phyloP scores from a whole-genome alignment of 2,329 filamentous ascomycete species.

The Penicillium sclerotiorum region DNA sequence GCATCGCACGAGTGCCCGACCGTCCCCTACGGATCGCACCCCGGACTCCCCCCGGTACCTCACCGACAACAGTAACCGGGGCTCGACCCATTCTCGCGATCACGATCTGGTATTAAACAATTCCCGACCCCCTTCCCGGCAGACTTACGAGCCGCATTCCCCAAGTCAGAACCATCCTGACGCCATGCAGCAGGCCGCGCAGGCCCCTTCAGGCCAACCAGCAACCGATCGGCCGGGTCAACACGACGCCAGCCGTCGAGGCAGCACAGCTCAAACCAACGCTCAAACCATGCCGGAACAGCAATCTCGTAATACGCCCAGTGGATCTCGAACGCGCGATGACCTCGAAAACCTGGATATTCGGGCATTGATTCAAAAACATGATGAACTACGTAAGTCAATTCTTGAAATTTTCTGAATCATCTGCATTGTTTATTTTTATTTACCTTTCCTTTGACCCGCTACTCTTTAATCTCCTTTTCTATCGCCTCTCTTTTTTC shows the following conservation, averaged over 20 bases:
- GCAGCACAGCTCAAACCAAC: conserved; percentile 25
- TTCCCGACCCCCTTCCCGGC: conserved; percentile 25
- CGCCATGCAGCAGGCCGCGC: conserved; percentile 27
- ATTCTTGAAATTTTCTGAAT: background rate
- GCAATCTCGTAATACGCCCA: conserved; percentile 47
- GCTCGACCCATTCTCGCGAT: conserved; percentile 15
- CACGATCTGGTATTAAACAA: conserved; percentile 25
- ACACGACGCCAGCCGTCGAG: conserved; percentile 4
- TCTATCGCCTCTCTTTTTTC: background rate
- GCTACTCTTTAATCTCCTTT: no score
- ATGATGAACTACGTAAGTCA: conserved; percentile 51
- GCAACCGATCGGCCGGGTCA: conserved; percentile 17
- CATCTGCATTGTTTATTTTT: background rate
- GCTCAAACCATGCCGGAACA: conserved; percentile 28
- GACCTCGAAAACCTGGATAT: conserved; percentile 48
- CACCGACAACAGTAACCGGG: conserved; percentile 15
- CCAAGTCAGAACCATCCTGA: conserved; percentile 22
- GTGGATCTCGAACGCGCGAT: conserved; percentile 37
- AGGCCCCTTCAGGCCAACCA: conserved; percentile 6
- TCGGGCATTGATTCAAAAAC: conserved; percentile 45
- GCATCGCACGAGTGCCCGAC: conserved; percentile 22
- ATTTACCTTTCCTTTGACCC: background rate
- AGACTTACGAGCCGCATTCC: conserved; percentile 23
- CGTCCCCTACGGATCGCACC: conserved; percentile 25
- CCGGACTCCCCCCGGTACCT: conserved; percentile 15